These are phyloP conservation scores for Cichorium intybus DNA, from an alignment of 140 eudicot genomes.

Conservation along the genomic window DNA sequence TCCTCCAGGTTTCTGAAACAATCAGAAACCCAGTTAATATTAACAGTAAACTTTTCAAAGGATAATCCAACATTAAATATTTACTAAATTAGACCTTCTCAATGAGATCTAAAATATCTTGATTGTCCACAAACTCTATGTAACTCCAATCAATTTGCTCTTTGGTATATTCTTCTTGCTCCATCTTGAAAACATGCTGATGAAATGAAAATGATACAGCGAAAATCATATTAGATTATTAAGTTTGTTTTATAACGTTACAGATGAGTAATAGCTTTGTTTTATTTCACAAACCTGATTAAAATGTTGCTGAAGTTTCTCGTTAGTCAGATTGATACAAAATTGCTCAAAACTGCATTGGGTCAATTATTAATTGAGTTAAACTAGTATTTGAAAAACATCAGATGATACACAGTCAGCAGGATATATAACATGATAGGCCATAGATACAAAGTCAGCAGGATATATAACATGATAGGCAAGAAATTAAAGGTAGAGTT, in stretches of 20 bases:
- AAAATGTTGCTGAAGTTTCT: constrained; percentile 99
- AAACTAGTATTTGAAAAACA: constrained; percentile 1
- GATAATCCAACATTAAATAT: not conserved
- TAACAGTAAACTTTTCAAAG: constrained; percentile 10
- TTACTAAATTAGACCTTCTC: constrained; percentile 60
- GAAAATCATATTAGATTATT: constrained; percentile 18
- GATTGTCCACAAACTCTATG: constrained; percentile 91
- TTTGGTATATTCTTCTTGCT: constrained; percentile 92
- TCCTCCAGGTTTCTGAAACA: constrained; percentile 96
- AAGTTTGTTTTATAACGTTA: constrained; percentile 16
- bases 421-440: not conserved
- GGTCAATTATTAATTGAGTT: constrained; percentile 15
- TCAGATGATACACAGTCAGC: not conserved
- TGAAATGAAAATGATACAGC: constrained; percentile 26
- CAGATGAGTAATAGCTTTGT: constrained; percentile 1
- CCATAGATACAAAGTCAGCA: constrained; percentile 2
- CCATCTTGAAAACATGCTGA: constrained; percentile 99
- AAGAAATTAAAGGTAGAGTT: constrained; percentile 16
- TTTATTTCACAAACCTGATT: constrained; percentile 68
- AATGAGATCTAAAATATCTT: constrained; percentile 94
- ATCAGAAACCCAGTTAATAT: constrained; percentile 22
- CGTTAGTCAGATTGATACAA: constrained; percentile 94
- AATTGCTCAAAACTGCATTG: constrained; percentile 97
- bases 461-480: constrained; percentile 12
- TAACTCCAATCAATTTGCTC: constrained; percentile 98